phyloP scores from a whole-genome alignment of 1,139 yeast species.

The Kluyveromyces sp. region DNA sequence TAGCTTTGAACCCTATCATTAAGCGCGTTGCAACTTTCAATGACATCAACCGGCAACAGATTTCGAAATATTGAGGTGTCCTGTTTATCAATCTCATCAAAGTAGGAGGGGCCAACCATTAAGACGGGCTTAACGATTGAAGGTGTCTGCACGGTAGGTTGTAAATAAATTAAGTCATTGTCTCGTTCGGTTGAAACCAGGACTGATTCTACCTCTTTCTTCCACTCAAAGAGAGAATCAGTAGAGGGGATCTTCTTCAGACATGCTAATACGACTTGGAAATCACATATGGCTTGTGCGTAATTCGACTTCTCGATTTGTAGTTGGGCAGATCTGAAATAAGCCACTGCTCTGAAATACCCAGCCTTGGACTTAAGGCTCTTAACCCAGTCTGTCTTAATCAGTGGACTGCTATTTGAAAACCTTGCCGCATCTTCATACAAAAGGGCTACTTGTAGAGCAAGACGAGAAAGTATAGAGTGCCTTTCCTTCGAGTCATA shows the following conservation, averaged over 20 bases:
- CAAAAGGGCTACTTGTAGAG: constrained; percentile 53
- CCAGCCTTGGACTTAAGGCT: constrained; percentile 45
- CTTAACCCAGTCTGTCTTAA: constrained; percentile 58
- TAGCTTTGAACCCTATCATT: constrained; percentile 57
- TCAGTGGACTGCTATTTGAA: constrained; percentile 45
- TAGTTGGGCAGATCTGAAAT: constrained; percentile 50
- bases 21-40: constrained; percentile 63
- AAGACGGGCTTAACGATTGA: constrained; percentile 43
- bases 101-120: constrained; percentile 48
- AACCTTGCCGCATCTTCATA: constrained; percentile 44
- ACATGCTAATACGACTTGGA: constrained; percentile 35
- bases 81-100: constrained; percentile 32
- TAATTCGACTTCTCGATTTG: constrained; percentile 46
- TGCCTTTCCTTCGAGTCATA: constrained; percentile 48
- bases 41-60: constrained; percentile 58
- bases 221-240: constrained; percentile 43
- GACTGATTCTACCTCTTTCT: constrained; percentile 39
- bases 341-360: constrained; percentile 68
- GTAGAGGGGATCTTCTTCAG: constrained; percentile 40
- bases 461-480: constrained; percentile 54
- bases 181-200: constrained; percentile 63
- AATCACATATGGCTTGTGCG: constrained; percentile 45
- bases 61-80: constrained; percentile 43
- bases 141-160: constrained; percentile 51
- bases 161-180: constrained; percentile 71